These are phyloP conservation scores for Globisporangium cystogenes DNA, from an alignment of 352 stramenopile genomes.

Conservation along the genomic window DNA sequence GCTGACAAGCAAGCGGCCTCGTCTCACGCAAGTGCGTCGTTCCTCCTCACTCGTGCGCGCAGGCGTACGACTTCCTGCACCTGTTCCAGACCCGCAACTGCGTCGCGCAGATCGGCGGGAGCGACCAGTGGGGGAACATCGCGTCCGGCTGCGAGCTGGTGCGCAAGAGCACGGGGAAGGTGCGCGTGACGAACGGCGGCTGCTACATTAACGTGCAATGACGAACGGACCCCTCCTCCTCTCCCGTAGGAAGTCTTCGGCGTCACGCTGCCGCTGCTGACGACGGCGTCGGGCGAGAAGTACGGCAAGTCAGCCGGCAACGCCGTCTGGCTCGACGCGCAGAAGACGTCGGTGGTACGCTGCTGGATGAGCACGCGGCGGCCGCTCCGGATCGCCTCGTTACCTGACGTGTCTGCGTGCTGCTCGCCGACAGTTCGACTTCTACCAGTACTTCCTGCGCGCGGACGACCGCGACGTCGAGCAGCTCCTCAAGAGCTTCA, in stretches of 20 bases:
- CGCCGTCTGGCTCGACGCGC: conserved; percentile 96
- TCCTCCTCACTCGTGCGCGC: not conserved
- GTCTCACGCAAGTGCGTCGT: not conserved
- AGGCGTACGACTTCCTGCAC: conserved; percentile 98
- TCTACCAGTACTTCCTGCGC: conserved; percentile 92
- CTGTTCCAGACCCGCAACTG: conserved; percentile 90
- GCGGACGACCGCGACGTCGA: conserved; percentile 91
- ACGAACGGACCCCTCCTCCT: not conserved
- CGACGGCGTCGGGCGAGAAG: conserved; percentile 96
- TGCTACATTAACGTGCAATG: too few species aligned
- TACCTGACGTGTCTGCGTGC: not conserved
- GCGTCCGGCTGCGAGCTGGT: conserved; percentile 95
- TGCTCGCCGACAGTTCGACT: conserved; percentile 67
- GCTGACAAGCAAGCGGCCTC: too few species aligned
- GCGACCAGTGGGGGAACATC: conserved; percentile 99
- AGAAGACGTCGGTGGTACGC: conserved; percentile 93
- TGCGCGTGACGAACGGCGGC: conserved; percentile 4
- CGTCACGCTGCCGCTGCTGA: conserved; percentile 96
- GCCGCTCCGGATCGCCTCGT: too few species aligned
- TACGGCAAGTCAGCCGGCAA: conserved; percentile 99
- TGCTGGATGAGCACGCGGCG: too few species aligned
- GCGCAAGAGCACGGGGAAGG: conserved; percentile 78
- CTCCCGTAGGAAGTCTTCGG: conserved; percentile 82
- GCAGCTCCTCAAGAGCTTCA: conserved; percentile 97
- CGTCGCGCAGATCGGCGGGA: conserved; percentile 96